These are phyloP conservation scores for Monosporascus sp. DNA, from an alignment of 2,329 filamentous ascomycete species.

Conservation along the genomic window DNA sequence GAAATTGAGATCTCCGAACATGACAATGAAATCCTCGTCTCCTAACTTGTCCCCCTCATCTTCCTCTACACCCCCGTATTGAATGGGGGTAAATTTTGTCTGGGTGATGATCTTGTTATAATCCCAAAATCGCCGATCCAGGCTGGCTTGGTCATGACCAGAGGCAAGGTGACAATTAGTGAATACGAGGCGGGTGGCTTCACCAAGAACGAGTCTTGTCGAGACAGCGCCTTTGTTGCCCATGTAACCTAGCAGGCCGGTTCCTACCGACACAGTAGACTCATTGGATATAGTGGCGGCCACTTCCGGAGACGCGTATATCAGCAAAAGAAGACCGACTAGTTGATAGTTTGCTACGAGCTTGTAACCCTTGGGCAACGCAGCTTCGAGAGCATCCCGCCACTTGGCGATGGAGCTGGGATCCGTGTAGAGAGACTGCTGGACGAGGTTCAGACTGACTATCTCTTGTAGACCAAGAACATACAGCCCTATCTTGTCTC, in stretches of 20 bases:
- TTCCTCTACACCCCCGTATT: conserved; percentile 56
- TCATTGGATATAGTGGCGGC: conserved; percentile 71
- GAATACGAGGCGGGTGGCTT: conserved; percentile 84
- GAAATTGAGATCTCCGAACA: conserved; percentile 96
- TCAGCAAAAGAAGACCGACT: conserved; percentile 74
- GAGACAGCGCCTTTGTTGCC: conserved; percentile 93
- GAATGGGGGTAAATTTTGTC: conserved; percentile 72
- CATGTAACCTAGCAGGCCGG: conserved; percentile 85
- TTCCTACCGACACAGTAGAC: conserved; percentile 78
- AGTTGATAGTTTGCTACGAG: conserved; percentile 78
- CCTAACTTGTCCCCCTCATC: conserved; percentile 69
- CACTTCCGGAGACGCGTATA: conserved; percentile 78
- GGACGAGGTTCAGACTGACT: conserved; percentile 74
- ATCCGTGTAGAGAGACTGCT: conserved; percentile 75
- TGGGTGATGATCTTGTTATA: conserved; percentile 70
- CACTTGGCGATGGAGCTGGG: conserved; percentile 67
- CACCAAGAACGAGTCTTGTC: conserved; percentile 76
- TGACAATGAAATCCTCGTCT: conserved; percentile 90
- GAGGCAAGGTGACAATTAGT: conserved; percentile 89
- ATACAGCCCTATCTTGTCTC: conserved; percentile 78
- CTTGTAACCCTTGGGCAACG: conserved; percentile 71
- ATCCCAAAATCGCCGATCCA: conserved; percentile 90
- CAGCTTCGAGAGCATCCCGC: conserved; percentile 69
- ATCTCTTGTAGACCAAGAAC: conserved; percentile 89
- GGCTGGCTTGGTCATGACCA: conserved; percentile 67